Percentiles rank a stretch among this genome's conserved stretches.
phyloP scores from a whole-genome alignment of 1,284 basidiomycete species.

The Ustilago nuda region DNA sequence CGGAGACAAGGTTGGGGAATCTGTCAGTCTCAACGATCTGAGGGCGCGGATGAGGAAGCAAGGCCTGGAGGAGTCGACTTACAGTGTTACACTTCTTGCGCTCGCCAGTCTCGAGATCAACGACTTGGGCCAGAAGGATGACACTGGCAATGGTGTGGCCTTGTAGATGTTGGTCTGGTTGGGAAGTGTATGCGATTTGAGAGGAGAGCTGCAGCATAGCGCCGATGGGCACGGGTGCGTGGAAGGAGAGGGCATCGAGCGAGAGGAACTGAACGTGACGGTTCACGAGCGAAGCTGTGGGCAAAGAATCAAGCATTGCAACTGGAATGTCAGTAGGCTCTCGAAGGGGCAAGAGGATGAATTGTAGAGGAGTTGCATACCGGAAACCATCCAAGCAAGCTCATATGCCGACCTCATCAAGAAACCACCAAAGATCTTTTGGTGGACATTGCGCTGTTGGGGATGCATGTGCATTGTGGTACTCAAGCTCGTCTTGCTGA shows the following conservation, averaged over 20 bases:
- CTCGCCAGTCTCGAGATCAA: constrained; percentile 55
- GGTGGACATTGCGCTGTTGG: constrained; percentile 59
- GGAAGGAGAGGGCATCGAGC: constrained; percentile 65
- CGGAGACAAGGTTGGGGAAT: too few species aligned
- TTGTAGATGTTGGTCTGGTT: constrained; percentile 19
- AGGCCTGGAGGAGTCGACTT: constrained; percentile 7
- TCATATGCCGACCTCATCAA: constrained; percentile 68
- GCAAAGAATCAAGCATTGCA: neutral
- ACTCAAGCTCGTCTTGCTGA: constrained; percentile 52
- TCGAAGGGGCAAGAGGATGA: neutral
- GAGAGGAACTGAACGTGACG: constrained; percentile 68
- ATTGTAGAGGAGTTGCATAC: constrained; percentile 15
- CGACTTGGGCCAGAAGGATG: constrained; percentile 58
- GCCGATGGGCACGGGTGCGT: constrained; percentile 63
- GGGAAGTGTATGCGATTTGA: constrained; percentile 57
- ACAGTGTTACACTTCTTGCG: constrained; percentile 57
- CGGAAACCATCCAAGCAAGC: constrained; percentile 68
- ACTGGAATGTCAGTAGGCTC: constrained; percentile 9
- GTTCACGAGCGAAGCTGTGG: constrained; percentile 57
- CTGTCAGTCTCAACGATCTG: too few species aligned
- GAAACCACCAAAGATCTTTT: constrained; percentile 60
- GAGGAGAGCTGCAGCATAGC: constrained; percentile 60
- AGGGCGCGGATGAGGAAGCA: neutral
- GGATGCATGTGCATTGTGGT: constrained; percentile 67
- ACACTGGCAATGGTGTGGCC: constrained; percentile 47